Evolutionary conservation across 805 yeast genomes (phyloP).

Genomic region (Lipomyces orientalis): DNA sequence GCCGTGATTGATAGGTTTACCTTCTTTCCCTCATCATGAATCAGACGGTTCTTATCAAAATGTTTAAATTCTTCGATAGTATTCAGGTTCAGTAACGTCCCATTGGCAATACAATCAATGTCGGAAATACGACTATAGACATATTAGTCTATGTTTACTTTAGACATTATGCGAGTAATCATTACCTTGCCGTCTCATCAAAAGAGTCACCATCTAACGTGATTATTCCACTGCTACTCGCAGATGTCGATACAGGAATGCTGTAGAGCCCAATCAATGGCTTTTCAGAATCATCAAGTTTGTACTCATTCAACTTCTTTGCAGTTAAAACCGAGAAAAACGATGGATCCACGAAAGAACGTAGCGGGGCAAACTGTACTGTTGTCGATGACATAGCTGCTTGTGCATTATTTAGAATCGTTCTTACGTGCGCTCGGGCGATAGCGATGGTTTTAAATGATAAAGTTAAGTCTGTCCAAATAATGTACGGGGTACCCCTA

Average conservation of each 20-base stretch:
- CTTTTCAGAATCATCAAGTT: conserved; percentile 59
- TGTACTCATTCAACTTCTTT: conserved; percentile 73
- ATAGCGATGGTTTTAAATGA: background rate
- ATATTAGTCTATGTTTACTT: background rate
- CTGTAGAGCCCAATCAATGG: conserved; percentile 51
- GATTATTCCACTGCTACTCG: conserved; percentile 42
- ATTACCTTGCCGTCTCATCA: conserved; percentile 3
- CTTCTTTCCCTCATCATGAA: conserved; percentile 52
- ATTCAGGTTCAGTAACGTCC: conserved; percentile 66
- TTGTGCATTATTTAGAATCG: background rate
- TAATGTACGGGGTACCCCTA: too few relatives aligned
- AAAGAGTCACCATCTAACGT: conserved; percentile 38
- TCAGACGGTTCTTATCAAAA: conserved; percentile 63
- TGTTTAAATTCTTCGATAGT: conserved; percentile 84
- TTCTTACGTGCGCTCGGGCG: background rate
- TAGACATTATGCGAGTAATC: background rate
- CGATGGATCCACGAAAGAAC: conserved; percentile 82
- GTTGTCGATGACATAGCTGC: conserved; percentile 6
- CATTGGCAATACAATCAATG: conserved; percentile 44
- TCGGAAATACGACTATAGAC: background rate
- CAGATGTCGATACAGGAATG: conserved; percentile 38
- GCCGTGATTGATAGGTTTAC: conserved; percentile 24
- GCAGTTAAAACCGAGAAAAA: conserved; percentile 80
- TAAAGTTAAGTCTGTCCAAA: too few relatives aligned
- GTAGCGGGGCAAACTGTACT: conserved; percentile 55